A percentile compares a stretch with the other conserved stretches of the same genome.
Evolutionary conservation across 352 stramenopile species (phyloP).

Genomic region (Lagenidium sp.): DNA sequence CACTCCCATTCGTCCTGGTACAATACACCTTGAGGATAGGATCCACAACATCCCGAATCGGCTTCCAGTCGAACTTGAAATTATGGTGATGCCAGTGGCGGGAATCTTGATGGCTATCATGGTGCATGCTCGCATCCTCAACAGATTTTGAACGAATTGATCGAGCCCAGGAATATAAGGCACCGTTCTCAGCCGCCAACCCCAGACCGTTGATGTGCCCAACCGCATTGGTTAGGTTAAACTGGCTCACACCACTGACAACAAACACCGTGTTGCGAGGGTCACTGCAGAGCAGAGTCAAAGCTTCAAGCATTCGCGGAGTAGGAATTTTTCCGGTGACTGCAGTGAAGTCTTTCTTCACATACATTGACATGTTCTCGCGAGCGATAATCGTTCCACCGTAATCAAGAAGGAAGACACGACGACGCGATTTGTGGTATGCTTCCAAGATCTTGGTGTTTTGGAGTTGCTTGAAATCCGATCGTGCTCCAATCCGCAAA

Average conservation of each 20-base stretch:
- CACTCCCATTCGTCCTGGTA: conserved; percentile 93
- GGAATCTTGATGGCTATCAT: conserved; percentile 8
- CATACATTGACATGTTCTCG: conserved; percentile 92
- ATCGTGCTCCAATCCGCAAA: conserved; percentile 46
- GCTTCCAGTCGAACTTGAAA: conserved; percentile 88
- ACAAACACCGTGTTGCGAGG: conserved; percentile 96
- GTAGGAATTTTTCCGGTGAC: conserved; percentile 91
- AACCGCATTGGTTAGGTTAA: conserved; percentile 88
- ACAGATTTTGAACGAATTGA: conserved; percentile 37
- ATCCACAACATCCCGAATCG: conserved; percentile 86
- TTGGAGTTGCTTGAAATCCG: conserved; percentile 83
- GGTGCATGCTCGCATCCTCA: conserved; percentile 19
- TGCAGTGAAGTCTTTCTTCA: conserved; percentile 94
- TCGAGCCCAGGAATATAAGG: conserved; percentile 87
- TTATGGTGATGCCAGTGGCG: conserved; percentile 70
- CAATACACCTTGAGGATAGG: conserved; percentile 95
- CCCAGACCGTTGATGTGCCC: conserved; percentile 90
- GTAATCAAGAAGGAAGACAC: conserved; percentile 97
- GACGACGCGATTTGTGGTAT: conserved; percentile 74
- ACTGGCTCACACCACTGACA: conserved; percentile 91
- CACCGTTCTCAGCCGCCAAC: conserved; percentile 93
- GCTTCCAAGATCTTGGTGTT: conserved; percentile 73
- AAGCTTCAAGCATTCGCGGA: conserved; percentile 78
- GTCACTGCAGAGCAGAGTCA: conserved; percentile 86
- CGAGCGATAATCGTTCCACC: conserved; percentile 93